Evolutionary conservation across 1,139 yeast species (phyloP), one percentile per base, ranked within the genome.

Genomic region (Pichia sp.): DNA sequence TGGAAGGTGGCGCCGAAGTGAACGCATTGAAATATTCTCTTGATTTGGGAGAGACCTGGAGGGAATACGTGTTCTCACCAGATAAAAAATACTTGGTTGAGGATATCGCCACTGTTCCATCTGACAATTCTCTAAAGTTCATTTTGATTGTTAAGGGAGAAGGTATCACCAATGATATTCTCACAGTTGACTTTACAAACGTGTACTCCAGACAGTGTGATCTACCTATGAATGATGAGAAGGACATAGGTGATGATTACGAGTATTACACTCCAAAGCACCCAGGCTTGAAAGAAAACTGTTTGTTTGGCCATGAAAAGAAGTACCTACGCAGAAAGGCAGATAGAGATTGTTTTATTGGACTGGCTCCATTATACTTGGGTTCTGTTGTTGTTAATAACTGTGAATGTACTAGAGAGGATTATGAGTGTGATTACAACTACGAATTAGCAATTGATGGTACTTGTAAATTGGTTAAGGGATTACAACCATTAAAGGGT

Each of bases 341-440:
- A 11, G 75, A 73, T 19, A 48, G 61, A 13, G 78, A 83, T 44
- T 91, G 98, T 60, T 87, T 74, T 53, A 75, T 91, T 49, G 96
- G 96, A 13, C 72, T 69, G 49, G 81, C 83, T 1, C 84, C 87
- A 25, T 61, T 84, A 37, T 59, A 65, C n/a, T 68, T 74, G 35
- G 87, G 84, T 0, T 72, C 68, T 54, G 70, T 69, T 47, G 63
- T 74, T 15, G 60, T 70, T 13, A 67, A 74, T 47, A 79, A 84
- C 56, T 91, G 99, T 61, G 54, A 81, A 2, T 91, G 99, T 63
- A 72, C 93, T 0, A 73, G 96, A 58, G 71, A 74, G 39, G 99
- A 91, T 59, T 93, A 67, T 53, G 99, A 91, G 60, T 91, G 99
- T 69, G 98, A 91, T 55, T 85, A 76, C 63, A 88, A 88, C 59